A percentile compares a stretch with the other conserved stretches of the same genome.
Evolutionary conservation across 495 filamentous ascomycete genomes (phyloP).

Genomic region (Aspergillus bridgeri): DNA sequence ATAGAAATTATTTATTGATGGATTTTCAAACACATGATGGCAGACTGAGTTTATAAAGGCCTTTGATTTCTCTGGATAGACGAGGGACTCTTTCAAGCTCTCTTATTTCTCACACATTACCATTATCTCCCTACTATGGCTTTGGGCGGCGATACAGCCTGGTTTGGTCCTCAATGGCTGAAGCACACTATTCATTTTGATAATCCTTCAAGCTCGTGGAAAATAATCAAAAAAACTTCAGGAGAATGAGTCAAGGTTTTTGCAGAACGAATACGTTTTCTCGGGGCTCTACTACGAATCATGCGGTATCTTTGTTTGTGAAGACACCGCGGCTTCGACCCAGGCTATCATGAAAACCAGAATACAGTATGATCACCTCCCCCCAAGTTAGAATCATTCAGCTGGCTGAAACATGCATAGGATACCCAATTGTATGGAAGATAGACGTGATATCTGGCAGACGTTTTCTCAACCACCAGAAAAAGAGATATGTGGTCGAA

Average conservation of each 20-base stretch:
- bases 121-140: conserved; percentile 5
- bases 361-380: conserved; percentile 3
- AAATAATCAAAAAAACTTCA: conserved; percentile 8
- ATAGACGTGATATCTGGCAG: background rate
- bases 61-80: too few relatives aligned
- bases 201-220: conserved; percentile 7
- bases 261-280: conserved; percentile 4
- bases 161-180: conserved; percentile 6
- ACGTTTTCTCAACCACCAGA: conserved; percentile 3
- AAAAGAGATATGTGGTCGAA: conserved; percentile 4
- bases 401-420: conserved; percentile 3
- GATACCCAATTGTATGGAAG: background rate
- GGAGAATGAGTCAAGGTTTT: conserved; percentile 1
- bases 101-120: too few relatives aligned
- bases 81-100: too few relatives aligned
- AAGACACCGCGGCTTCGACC: background rate
- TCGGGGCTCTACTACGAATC: conserved; percentile 6
- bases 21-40: too few relatives aligned
- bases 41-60: too few relatives aligned
- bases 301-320: background rate
- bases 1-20: too few relatives aligned
- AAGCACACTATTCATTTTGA: conserved; percentile 7
- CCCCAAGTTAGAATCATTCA: background rate
- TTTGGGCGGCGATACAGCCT: background rate
- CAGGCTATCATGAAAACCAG: conserved; percentile 8